Evolutionary conservation across 2,329 filamentous ascomycete species (phyloP).

Genomic region (Pestalotiopsis sp.): DNA sequence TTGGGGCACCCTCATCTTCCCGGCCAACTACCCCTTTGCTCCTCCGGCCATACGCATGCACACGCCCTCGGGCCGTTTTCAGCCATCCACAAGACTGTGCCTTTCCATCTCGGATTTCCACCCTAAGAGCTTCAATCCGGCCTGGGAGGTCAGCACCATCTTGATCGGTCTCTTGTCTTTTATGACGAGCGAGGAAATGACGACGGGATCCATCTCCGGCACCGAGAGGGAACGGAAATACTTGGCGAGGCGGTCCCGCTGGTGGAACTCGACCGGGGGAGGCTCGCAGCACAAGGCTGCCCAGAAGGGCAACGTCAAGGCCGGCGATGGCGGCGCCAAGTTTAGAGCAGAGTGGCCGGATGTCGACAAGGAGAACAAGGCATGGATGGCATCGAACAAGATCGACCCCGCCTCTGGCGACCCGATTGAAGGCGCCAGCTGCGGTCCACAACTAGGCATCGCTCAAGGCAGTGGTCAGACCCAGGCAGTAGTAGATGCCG

Average conservation of each 20-base stretch:
- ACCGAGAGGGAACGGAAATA: conserved; percentile 76
- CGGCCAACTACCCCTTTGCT: conserved; percentile 94
- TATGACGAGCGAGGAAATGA: conserved; percentile 99
- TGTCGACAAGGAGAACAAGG: conserved; percentile 84
- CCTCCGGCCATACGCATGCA: conserved; percentile 99
- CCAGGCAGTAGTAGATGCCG: conserved; percentile 76
- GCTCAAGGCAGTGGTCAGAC: conserved; percentile 64
- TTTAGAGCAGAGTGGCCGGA: conserved; percentile 91
- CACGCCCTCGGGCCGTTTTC: conserved; percentile 93
- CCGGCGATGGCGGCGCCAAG: conserved; percentile 88
- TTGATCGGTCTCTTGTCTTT: conserved; percentile 92
- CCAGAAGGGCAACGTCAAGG: conserved; percentile 80
- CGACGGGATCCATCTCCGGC: conserved; percentile 83
- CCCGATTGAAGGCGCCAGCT: conserved; percentile 52
- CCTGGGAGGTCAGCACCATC: conserved; percentile 97
- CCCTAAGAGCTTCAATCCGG: conserved; percentile 96
- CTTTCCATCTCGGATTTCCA: conserved; percentile 98
- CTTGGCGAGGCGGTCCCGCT: conserved; percentile 76
- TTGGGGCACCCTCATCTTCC: conserved; percentile 96
- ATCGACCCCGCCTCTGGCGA: conserved; percentile 79
- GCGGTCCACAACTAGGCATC: conserved; percentile 61
- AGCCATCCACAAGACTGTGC: conserved; percentile 87
- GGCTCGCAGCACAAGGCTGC: conserved; percentile 66
- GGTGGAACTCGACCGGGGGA: conserved; percentile 97
- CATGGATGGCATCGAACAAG: conserved; percentile 83